phyloP scores from a whole-genome alignment of 176 grass and related monocot genomes.

The Zoysia japonica region DNA sequence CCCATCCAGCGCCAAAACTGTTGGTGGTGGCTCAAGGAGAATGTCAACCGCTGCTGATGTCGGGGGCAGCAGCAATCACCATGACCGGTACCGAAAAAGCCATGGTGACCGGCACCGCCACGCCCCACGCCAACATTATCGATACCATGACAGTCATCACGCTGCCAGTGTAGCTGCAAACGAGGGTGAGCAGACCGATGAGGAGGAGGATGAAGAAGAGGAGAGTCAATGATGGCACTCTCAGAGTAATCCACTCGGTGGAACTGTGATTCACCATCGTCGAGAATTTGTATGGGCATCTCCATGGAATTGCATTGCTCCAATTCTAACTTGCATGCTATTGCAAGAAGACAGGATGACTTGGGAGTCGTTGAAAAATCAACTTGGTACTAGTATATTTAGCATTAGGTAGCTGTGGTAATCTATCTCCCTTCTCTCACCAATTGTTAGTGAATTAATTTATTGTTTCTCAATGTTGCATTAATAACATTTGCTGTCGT shows the following conservation, averaged over 20 bases:
- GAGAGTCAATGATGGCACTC: constrained; percentile 39
- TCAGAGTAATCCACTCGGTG: not conserved
- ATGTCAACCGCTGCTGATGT: constrained; percentile 34
- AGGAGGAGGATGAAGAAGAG: constrained; percentile 39
- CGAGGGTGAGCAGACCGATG: constrained; percentile 34
- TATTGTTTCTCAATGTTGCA: constrained; percentile 28
- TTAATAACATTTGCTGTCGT: constrained; percentile 40
- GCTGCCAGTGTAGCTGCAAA: constrained; percentile 12
- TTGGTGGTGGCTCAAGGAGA: constrained; percentile 44
- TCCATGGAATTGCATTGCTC: constrained; percentile 32
- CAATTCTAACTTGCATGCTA: not conserved
- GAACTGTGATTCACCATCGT: not conserved
- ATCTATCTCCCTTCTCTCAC: constrained; percentile 15
- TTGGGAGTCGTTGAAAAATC: not conserved
- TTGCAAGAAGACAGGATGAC: not conserved
- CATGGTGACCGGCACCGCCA: constrained; percentile 28
- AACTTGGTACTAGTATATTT: constrained; percentile 17
- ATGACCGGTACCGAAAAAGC: constrained; percentile 36
- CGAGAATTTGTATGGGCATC: constrained; percentile 11
- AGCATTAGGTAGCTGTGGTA: constrained; percentile 27
- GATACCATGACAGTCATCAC: constrained; percentile 40
- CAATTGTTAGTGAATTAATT: constrained; percentile 30
- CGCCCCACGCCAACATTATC: constrained; percentile 27
- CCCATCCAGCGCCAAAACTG: not conserved
- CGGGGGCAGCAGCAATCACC: constrained; percentile 54